phyloP scores from a whole-genome alignment of 305 asterid genomes.

The Rubia balearica region DNA sequence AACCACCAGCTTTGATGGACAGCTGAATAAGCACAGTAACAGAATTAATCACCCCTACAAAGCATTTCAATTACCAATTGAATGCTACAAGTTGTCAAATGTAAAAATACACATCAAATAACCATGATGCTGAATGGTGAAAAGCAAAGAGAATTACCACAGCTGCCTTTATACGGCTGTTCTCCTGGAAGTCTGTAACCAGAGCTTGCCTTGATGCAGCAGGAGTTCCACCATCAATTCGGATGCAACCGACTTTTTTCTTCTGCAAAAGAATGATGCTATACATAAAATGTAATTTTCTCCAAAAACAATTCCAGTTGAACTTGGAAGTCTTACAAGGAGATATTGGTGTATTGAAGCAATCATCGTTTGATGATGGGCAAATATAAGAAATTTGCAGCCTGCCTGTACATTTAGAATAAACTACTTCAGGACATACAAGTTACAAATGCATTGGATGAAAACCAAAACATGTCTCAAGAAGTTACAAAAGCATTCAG shows the following conservation, averaged over 20 bases:
- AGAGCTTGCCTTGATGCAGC: constrained; percentile 78
- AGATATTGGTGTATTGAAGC: constrained; percentile 72
- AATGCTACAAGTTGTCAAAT: background rate
- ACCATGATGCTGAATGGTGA: constrained; percentile 1
- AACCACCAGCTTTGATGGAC: constrained; percentile 95
- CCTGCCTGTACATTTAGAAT: constrained; percentile 60
- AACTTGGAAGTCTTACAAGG: constrained; percentile 48
- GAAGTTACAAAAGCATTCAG: constrained; percentile 4
- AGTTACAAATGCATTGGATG: background rate
- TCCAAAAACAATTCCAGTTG: constrained; percentile 2
- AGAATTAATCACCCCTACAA: constrained; percentile 11
- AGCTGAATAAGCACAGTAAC: constrained; percentile 41
- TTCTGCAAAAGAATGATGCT: constrained; percentile 39
- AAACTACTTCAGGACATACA: constrained; percentile 10
- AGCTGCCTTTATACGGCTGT: constrained; percentile 76
- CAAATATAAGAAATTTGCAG: constrained; percentile 91
- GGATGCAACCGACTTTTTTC: constrained; percentile 86
- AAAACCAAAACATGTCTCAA: background rate
- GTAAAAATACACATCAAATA: constrained; percentile 10
- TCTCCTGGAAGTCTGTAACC: constrained; percentile 90
- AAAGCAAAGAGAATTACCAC: constrained; percentile 49
- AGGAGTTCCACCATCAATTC: constrained; percentile 89
- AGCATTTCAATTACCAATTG: constrained; percentile 9
- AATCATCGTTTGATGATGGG: constrained; percentile 89
- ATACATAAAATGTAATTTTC: constrained; percentile 14